Base-by-base conservation (phyloP, 1,139 yeast species). In the Sugiyamaella japonica region DNA sequence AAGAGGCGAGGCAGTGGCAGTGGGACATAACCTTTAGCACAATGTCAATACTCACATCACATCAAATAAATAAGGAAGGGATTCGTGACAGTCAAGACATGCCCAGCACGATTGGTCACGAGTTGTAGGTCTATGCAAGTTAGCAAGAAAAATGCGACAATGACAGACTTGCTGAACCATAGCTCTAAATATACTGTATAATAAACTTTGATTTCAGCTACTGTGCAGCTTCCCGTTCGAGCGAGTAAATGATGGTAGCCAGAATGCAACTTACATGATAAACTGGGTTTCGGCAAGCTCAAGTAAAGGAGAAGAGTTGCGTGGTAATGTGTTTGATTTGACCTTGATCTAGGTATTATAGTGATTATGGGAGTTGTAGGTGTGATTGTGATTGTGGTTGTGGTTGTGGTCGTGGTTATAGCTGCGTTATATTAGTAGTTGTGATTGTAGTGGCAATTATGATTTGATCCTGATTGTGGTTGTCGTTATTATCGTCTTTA, bases 61-160 rank as follows among this genome's bases (percentile, higher is more conserved):
- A 43, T 43, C 38, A 25, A 40, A 40, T 31, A 43, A 43, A 43
- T 43, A 43, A 43, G 23, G 47, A 43, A 43, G 13, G 47, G 29
- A 13, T 29, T 10, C 25, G 16, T n/a, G 25, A 44, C 48, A 31
- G 10, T 20, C 49, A 36, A 34, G 37, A 15, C 40, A 45, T 45
- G 49, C 49, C 36, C 49, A 45, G 49, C 49, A 45, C 49, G 49
- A 45, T 36, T 34, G 42, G 34, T 23, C 15, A 34, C 38, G 38
- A 34, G 38, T 34, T 34, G 16, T 16, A 7, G 13, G 38, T n/a
- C 16, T 12, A 34, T 34, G 38, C 13, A 3, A 34, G 16, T 34
- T 34, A n/a, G 15, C 3, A 34, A 6, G 16, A 13, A 13, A 12
- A 7, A 34, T 34, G 16, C 13, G 16, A 13, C 38, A 34, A 13